Evolutionary conservation across 495 filamentous ascomycete species (phyloP).

Genomic region (Daldinia childiae): DNA sequence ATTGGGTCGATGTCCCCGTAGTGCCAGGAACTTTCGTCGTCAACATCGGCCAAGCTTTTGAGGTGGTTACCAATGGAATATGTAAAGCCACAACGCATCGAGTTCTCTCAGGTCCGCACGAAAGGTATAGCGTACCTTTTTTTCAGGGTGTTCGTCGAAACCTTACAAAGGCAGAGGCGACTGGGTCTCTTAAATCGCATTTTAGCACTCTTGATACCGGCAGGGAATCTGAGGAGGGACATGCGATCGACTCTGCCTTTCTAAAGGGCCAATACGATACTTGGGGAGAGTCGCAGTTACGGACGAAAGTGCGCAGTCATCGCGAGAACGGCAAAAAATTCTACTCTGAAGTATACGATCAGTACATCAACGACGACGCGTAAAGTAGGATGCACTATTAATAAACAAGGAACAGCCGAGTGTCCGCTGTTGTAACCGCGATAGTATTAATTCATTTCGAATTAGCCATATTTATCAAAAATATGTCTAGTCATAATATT

Average conservation of each 20-base stretch:
- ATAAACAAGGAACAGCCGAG: neutral
- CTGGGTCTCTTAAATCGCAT: slow-evolving; percentile 44
- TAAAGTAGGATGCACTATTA: slow-evolving; percentile 3
- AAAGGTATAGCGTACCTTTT: slow-evolving; percentile 58
- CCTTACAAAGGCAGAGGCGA: slow-evolving; percentile 52
- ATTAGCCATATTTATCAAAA: neutral
- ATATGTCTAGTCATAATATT: slow-evolving; percentile 45
- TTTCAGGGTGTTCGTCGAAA: slow-evolving; percentile 57
- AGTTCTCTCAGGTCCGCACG: slow-evolving; percentile 48
- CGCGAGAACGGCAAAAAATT: slow-evolving; percentile 53
- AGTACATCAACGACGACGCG: slow-evolving; percentile 51
- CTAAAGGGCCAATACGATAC: slow-evolving; percentile 56
- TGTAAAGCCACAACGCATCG: slow-evolving; percentile 64
- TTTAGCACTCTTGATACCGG: slow-evolving; percentile 37
- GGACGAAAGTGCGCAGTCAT: slow-evolving; percentile 58
- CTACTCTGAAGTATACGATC: slow-evolving; percentile 52
- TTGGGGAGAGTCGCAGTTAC: slow-evolving; percentile 59
- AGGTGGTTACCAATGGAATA: slow-evolving; percentile 62
- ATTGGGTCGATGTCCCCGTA: slow-evolving; percentile 62
- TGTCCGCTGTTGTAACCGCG: neutral
- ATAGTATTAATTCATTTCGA: neutral
- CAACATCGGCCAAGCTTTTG: slow-evolving; percentile 67
- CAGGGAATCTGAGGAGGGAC: slow-evolving; percentile 35
- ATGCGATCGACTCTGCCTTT: slow-evolving; percentile 55
- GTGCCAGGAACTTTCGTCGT: slow-evolving; percentile 62